These are phyloP conservation scores for Amanita muscaria DNA, from an alignment of 768 basidiomycete species.

Conservation along the genomic window DNA sequence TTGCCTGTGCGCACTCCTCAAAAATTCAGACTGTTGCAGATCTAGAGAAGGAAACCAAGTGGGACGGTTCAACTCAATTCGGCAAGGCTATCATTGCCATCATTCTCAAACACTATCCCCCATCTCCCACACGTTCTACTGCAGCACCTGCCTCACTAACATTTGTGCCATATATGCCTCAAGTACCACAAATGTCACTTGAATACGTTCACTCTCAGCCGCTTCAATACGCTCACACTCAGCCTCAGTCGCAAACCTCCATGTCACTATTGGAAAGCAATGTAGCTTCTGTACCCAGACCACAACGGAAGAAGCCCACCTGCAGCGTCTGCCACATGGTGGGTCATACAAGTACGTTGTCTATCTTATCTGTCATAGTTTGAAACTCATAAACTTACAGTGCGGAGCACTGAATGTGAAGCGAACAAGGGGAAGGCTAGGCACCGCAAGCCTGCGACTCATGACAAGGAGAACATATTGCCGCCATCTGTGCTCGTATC, in stretches of 20 bases:
- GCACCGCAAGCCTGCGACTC: too few species aligned
- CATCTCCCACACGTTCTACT: too few species aligned
- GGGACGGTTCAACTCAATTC: not conserved
- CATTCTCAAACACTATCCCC: too few species aligned
- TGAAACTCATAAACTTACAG: not conserved
- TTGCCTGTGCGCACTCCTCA: too few species aligned
- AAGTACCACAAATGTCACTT: not conserved
- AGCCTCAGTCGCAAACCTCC: constrained; percentile 3
- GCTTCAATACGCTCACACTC: too few species aligned
- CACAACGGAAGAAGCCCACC: not conserved
- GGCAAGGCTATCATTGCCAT: too few species aligned
- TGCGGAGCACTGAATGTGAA: not conserved
- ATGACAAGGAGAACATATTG: not conserved
- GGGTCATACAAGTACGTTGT: not conserved
- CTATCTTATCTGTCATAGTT: not conserved
- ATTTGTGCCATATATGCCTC: not conserved
- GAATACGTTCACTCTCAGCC: too few species aligned
- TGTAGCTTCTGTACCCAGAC: not conserved
- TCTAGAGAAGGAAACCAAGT: too few species aligned
- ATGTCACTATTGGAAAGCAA: not conserved
- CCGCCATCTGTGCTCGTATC: not conserved
- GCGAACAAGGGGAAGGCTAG: not conserved
- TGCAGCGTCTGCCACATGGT: not conserved
- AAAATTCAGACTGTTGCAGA: not conserved
- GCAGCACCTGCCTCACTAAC: too few species aligned